A percentile compares a stretch with the other conserved stretches of the same genome.
Evolutionary conservation across 192 early-diverging fungal species (phyloP).

Genomic region (Coemansia sp.): DNA sequence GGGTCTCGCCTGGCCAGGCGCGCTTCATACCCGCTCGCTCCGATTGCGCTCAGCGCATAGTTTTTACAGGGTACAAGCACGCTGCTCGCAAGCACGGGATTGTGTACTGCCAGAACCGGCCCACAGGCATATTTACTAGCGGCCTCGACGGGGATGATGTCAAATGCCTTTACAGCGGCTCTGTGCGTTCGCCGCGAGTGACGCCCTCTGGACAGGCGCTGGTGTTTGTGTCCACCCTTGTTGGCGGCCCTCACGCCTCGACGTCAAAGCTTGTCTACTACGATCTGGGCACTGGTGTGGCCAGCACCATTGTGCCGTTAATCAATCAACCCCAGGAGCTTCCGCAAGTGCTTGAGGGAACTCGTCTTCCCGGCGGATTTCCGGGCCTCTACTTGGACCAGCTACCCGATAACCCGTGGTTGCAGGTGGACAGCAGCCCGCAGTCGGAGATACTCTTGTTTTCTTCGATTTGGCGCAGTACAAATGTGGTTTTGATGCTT

Average conservation of each 20-base stretch:
- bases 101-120: slow-evolving; percentile 65
- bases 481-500: slow-evolving; percentile 36
- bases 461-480: slow-evolving; percentile 41
- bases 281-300: slow-evolving; percentile 13
- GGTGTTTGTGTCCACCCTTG: slow-evolving; percentile 60
- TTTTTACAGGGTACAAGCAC: slow-evolving; percentile 64
- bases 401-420: slow-evolving; percentile 44
- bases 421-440: not conserved
- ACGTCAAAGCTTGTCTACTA: slow-evolving; percentile 52
- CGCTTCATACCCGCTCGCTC: slow-evolving; percentile 46
- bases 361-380: slow-evolving; percentile 51
- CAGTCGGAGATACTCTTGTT: slow-evolving; percentile 22
- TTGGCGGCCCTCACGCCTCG: slow-evolving; percentile 67
- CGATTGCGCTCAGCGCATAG: slow-evolving; percentile 32
- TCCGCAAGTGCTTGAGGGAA: slow-evolving; percentile 13
- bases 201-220: slow-evolving; percentile 48
- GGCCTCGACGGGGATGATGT: slow-evolving; percentile 29
- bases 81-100: slow-evolving; percentile 58
- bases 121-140: slow-evolving; percentile 54
- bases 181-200: slow-evolving; percentile 61
- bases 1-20: slow-evolving; percentile 49
- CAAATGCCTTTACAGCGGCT: slow-evolving; percentile 27
- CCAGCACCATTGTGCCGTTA: slow-evolving; percentile 20
- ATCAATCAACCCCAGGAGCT: slow-evolving; percentile 7
- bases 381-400: slow-evolving; percentile 66